Percentiles rank a stretch among this genome's conserved stretches.
Conservation (phyloP, 106 monocot genomes). For the Platanthera zijinensis region DNA sequence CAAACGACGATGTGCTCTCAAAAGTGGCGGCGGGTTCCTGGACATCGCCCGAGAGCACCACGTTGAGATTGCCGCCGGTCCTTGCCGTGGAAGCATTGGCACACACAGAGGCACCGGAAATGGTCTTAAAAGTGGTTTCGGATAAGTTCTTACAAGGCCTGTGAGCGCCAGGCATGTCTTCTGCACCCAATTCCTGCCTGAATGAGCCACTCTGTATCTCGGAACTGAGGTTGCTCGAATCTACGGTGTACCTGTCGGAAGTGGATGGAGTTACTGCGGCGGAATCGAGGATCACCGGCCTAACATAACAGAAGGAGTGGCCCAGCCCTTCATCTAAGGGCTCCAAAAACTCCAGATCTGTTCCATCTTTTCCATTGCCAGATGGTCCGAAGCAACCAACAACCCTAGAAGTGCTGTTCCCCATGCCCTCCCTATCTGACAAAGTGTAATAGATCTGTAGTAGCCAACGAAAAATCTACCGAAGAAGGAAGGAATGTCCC, state of each 20-base stretch:
- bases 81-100: conserved; percentile 85
- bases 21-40: conserved; percentile 88
- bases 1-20: conserved; percentile 90
- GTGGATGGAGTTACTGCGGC: conserved; percentile 81
- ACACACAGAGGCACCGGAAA: conserved; percentile 94
- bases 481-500: neutral
- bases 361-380: conserved; percentile 46
- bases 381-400: conserved; percentile 77
- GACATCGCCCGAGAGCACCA: conserved; percentile 33
- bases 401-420: conserved; percentile 89
- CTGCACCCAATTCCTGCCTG: conserved; percentile 48
- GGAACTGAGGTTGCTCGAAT: conserved; percentile 73
- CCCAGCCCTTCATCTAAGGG: conserved; percentile 96
- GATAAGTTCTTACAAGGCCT: conserved; percentile 34
- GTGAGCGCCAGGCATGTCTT: conserved; percentile 30
- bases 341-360: conserved; percentile 80
- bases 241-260: conserved; percentile 80
- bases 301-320: conserved; percentile 96
- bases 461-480: neutral
- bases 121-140: conserved; percentile 84
- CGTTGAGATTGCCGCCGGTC: conserved; percentile 39
- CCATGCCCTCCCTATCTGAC: conserved; percentile 34
- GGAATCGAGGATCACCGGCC: conserved; percentile 70
- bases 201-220: conserved; percentile 80
- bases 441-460: neutral